These are phyloP conservation scores for Sporothrix pallida DNA, from an alignment of 2,329 filamentous ascomycete species.

Conservation along the genomic window DNA sequence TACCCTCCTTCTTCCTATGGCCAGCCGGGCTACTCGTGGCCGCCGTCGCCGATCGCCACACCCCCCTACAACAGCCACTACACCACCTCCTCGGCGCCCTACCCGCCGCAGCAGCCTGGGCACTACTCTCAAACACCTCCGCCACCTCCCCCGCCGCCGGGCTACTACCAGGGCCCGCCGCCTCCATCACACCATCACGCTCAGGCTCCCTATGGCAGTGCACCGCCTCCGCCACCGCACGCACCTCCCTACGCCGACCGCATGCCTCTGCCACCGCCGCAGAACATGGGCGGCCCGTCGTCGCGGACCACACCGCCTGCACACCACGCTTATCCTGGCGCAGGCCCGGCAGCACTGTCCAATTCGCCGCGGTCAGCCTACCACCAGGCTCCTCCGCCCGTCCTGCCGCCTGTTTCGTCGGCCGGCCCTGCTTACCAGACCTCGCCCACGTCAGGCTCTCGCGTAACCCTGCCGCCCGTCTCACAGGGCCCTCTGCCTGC, in stretches of 20 bases:
- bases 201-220: constrained; percentile 31
- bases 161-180: constrained; percentile 39
- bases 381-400: constrained; percentile 32
- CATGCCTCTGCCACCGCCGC: constrained; percentile 35
- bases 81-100: constrained; percentile 46
- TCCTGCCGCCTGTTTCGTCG: constrained; percentile 34
- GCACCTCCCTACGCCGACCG: constrained; percentile 32
- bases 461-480: constrained; percentile 31
- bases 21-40: constrained; percentile 58
- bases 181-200: constrained; percentile 27
- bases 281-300: constrained; percentile 20
- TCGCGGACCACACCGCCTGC: constrained; percentile 26
- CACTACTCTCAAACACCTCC: constrained; percentile 40
- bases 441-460: constrained; percentile 31
- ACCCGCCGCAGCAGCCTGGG: constrained; percentile 39
- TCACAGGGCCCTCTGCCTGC: constrained; percentile 32
- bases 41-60: constrained; percentile 61
- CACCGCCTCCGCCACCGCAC: constrained; percentile 35
- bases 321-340: constrained; percentile 8
- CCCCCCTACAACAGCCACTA: constrained; percentile 59
- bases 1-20: constrained; percentile 46
- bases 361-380: constrained; percentile 35
- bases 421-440: constrained; percentile 29
- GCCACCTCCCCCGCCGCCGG: constrained; percentile 42
- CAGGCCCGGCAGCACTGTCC: constrained; percentile 22